These are phyloP conservation scores for Thielaviopsis cerberus DNA, from an alignment of 2,329 filamentous ascomycete species.

Conservation along the genomic window DNA sequence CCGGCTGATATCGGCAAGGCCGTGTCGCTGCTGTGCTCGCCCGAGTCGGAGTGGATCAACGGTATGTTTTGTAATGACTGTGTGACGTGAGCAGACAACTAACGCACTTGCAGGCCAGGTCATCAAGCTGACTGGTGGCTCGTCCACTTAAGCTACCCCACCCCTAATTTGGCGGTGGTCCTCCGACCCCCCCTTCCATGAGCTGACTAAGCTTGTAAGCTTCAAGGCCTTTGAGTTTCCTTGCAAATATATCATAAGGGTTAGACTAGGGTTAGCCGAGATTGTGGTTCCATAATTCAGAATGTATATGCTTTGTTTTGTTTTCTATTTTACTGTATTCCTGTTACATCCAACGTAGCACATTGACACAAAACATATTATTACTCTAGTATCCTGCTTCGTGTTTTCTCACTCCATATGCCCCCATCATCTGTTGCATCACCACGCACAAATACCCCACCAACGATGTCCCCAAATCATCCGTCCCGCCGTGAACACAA, in stretches of 20 bases:
- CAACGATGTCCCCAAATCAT: conserved; percentile 20
- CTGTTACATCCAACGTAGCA: not conserved
- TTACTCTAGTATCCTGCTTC: conserved; percentile 12
- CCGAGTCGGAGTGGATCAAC: conserved; percentile 47
- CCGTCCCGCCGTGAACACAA: conserved; percentile 23
- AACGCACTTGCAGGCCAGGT: conserved; percentile 18
- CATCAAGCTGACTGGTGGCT: conserved; percentile 23
- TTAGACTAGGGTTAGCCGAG: not conserved
- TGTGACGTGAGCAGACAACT: not conserved
- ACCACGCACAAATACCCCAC: conserved; percentile 26
- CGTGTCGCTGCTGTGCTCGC: conserved; percentile 35
- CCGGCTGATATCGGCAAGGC: conserved; percentile 41
- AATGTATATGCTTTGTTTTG: not conserved
- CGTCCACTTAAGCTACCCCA: conserved; percentile 15
- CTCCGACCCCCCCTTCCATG: not conserved
- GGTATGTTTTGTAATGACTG: conserved; percentile 24
- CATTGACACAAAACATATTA: not conserved
- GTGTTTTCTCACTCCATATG: conserved; percentile 22
- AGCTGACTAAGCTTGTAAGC: not conserved
- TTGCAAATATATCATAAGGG: not conserved
- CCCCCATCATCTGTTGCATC: conserved; percentile 25
- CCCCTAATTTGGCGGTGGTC: no score
- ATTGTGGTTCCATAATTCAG: not conserved
- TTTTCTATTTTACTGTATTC: not conserved
- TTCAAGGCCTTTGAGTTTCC: not conserved